Conservation (phyloP, 1,284 basidiomycete species). For the Heterobasidion annosum region DNA sequence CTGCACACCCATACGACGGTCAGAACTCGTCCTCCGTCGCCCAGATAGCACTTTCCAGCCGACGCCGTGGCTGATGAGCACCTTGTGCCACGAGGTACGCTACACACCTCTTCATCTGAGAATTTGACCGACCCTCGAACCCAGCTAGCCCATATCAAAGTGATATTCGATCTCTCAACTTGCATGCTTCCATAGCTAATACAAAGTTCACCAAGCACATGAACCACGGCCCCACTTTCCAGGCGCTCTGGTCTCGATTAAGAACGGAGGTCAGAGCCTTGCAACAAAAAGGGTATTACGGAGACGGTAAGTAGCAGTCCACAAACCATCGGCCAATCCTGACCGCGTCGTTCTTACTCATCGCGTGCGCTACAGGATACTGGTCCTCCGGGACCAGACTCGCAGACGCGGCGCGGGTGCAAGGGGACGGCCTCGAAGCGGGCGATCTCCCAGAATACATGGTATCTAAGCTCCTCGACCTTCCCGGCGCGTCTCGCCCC, state of each 20-base stretch:
- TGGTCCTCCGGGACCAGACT: conserved; percentile 72
- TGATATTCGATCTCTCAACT: conserved; percentile 16
- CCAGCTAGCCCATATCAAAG: conserved; percentile 76
- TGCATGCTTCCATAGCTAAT: not conserved
- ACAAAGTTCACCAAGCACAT: conserved; percentile 42
- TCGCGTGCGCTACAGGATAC: conserved; percentile 37
- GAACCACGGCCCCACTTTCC: conserved; percentile 69
- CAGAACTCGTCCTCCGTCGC: conserved; percentile 66
- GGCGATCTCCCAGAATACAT: conserved; percentile 68
- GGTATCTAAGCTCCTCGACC: conserved; percentile 23
- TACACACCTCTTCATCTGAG: conserved; percentile 5
- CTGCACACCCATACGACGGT: not conserved
- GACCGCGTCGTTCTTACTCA: not conserved
- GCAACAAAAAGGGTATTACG: conserved; percentile 67
- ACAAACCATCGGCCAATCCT: not conserved
- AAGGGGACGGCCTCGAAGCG: conserved; percentile 38
- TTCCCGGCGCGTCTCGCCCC: conserved; percentile 1
- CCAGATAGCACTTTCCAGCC: conserved; percentile 50
- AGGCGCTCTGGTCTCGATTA: conserved; percentile 60
- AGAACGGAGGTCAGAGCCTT: conserved; percentile 55
- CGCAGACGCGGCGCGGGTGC: conserved; percentile 47
- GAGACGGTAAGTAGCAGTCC: conserved; percentile 44
- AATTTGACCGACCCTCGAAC: not conserved
- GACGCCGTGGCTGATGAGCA: conserved; percentile 62
- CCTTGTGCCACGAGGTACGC: conserved; percentile 75